Evolutionary conservation across 441 rosid species (phyloP), one percentile per base, ranked within the genome.

Genomic region (Croton laevigatus): DNA sequence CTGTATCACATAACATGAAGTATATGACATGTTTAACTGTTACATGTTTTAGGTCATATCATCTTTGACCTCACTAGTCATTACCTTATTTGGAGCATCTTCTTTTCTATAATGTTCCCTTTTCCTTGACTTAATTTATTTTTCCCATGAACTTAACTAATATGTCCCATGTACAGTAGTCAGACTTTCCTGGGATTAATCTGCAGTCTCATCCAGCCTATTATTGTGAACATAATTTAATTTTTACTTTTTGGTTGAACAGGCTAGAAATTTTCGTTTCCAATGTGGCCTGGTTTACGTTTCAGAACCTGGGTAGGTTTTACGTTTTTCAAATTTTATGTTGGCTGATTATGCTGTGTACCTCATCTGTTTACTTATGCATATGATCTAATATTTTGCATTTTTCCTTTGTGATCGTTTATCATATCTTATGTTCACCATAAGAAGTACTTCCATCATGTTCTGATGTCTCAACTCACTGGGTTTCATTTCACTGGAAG

Each of bases 211-310:
- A 12, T 36, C 14, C 22, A 34, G 34, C 63, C 45, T 44, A 22
- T 44, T 27, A 7, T 65, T 22, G 40, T 42, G 13, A 34, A 27
- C 60, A 67, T 55, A 27, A 57, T 68, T 68, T 14, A 65, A 37
- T 22, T 52, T 59, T 32, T 42, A n/a, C 53, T 37, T 69, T 55
- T 71, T 71, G 51, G 36, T 71, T 77, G 61, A 68, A 82, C 98
- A 96, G 99, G 99, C 97, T 73, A 88, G 98, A 79, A 96, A 96
- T 82, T 96, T 93, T 65, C 81, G 96, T 37, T 93, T 93, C 81
- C 93, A 90, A 20, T 96, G 99, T 65, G 97, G 98, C 72, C 87
- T 91, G 69, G 97, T 90, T 65, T 96, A 93, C 54, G 98, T 96
- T 76, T 85, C 99, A 51, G 96, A 91, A 74, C 94, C 97, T 68